Conservation (phyloP, 768 basidiomycete species). For the Macrolepiota fuliginosa region DNA sequence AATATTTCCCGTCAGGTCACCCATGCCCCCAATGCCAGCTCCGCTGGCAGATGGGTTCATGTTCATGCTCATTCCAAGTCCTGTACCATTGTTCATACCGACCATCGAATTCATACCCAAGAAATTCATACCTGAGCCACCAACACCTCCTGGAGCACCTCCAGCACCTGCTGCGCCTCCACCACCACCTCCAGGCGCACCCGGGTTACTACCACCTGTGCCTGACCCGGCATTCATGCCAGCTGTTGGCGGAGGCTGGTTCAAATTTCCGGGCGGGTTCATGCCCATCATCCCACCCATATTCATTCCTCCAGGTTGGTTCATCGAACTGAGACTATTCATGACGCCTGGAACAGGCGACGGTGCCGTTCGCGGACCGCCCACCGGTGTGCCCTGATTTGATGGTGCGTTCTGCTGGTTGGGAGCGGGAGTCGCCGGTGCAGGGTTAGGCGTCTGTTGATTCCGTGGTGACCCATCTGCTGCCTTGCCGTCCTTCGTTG, state of each 20-base stretch:
- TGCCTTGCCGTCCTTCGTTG: constrained; percentile 7
- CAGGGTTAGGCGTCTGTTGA: constrained; percentile 8
- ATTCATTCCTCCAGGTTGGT: constrained; percentile 5
- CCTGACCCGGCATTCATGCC: background rate
- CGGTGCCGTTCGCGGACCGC: constrained; percentile 2
- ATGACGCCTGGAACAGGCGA: constrained; percentile 10
- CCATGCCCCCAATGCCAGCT: constrained; percentile 11
- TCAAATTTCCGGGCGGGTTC: constrained; percentile 8
- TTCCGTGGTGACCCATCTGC: constrained; percentile 10
- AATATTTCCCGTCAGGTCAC: constrained; percentile 2
- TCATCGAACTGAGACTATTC: constrained; percentile 9
- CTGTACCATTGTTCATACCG: constrained; percentile 13
- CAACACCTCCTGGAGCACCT: constrained; percentile 2
- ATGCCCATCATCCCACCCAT: constrained; percentile 11
- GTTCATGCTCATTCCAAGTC: constrained; percentile 10
- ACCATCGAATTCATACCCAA: constrained; percentile 14
- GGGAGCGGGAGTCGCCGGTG: constrained; percentile 4
- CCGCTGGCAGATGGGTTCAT: constrained; percentile 9
- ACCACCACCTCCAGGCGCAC: background rate
- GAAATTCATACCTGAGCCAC: constrained; percentile 13
- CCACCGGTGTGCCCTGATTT: constrained; percentile 11
- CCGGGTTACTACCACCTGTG: background rate
- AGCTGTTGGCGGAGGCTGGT: background rate
- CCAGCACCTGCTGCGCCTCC: background rate
- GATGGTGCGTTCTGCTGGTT: constrained; percentile 10